Evolutionary conservation across 1,139 yeast genomes (phyloP).

Genomic region (Spathaspora jeffriesii): DNA sequence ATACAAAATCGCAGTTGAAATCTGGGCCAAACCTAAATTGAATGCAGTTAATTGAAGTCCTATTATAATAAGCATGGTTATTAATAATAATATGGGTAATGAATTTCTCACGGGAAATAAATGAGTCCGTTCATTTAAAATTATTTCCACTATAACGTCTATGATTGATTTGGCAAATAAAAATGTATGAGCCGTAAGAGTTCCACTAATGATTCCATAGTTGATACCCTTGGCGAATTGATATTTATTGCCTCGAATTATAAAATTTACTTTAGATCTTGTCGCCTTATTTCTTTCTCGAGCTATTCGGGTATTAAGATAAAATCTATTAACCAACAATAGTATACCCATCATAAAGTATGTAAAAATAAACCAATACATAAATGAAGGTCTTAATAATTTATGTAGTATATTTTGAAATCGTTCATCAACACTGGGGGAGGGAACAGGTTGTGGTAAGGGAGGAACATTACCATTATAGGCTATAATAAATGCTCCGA

Average conservation of each 20-base stretch:
- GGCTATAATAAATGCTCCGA: slow-evolving; percentile 84
- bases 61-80: slow-evolving; percentile 66
- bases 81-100: slow-evolving; percentile 52
- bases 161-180: slow-evolving; percentile 83
- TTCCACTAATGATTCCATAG: slow-evolving; percentile 75
- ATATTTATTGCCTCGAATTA: slow-evolving; percentile 14
- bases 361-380: slow-evolving; percentile 41
- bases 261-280: slow-evolving; percentile 10
- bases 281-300: slow-evolving; percentile 7
- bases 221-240: slow-evolving; percentile 51
- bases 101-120: slow-evolving; percentile 22
- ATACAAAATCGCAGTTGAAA: slow-evolving; percentile 78
- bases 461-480: slow-evolving; percentile 53
- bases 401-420: slow-evolving; percentile 27
- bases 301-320: slow-evolving; percentile 9
- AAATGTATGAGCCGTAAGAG: slow-evolving; percentile 82
- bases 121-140: slow-evolving; percentile 30
- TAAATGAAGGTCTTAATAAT: slow-evolving; percentile 27
- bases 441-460: slow-evolving; percentile 21
- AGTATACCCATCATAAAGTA: slow-evolving; percentile 28
- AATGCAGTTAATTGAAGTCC: slow-evolving; percentile 72
- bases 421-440: slow-evolving; percentile 20
- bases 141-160: slow-evolving; percentile 58
- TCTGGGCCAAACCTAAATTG: slow-evolving; percentile 70
- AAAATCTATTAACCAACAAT: slow-evolving; percentile 21